A percentile compares a stretch with the other conserved stretches of the same genome.
Evolutionary conservation across 176 grass and related monocot genomes (phyloP).

Genomic region (Coix lacrymajobi): DNA sequence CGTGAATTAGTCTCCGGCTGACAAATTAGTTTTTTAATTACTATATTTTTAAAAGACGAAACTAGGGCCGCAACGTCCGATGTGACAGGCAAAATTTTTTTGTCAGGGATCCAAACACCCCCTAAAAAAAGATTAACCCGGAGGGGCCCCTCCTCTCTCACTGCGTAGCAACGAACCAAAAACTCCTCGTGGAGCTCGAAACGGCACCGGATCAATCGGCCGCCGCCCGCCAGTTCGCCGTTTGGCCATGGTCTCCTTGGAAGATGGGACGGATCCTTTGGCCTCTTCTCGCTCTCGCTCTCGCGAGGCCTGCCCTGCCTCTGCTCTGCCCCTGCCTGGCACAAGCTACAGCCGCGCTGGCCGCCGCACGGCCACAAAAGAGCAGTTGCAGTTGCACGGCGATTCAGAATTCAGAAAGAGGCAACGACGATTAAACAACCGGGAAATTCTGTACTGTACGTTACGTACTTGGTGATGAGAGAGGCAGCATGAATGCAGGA

Average conservation of each 20-base stretch:
- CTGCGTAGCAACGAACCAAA: not conserved
- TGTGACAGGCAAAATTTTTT: too few species aligned
- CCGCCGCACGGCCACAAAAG: not conserved
- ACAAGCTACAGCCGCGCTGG: not conserved
- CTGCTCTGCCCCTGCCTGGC: not conserved
- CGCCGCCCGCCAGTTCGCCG: too few species aligned
- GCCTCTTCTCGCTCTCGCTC: not conserved
- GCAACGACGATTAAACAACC: not conserved
- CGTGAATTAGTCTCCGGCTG: too few species aligned
- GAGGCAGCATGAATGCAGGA: not conserved
- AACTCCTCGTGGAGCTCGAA: not conserved
- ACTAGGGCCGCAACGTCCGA: too few species aligned
- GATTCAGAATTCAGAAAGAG: not conserved
- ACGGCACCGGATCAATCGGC: not conserved
- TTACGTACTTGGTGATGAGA: not conserved
- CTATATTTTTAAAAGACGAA: too few species aligned
- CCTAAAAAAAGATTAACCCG: too few species aligned
- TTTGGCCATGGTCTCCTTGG: not conserved
- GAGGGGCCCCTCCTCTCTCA: not conserved
- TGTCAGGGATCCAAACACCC: too few species aligned
- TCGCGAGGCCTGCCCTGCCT: not conserved
- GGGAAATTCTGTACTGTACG: not conserved
- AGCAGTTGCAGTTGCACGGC: not conserved
- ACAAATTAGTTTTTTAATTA: too few species aligned
- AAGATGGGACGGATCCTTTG: slow-evolving; percentile 7